Conservation (phyloP, 495 filamentous ascomycete species). For the Aspergillus ostianus region DNA sequence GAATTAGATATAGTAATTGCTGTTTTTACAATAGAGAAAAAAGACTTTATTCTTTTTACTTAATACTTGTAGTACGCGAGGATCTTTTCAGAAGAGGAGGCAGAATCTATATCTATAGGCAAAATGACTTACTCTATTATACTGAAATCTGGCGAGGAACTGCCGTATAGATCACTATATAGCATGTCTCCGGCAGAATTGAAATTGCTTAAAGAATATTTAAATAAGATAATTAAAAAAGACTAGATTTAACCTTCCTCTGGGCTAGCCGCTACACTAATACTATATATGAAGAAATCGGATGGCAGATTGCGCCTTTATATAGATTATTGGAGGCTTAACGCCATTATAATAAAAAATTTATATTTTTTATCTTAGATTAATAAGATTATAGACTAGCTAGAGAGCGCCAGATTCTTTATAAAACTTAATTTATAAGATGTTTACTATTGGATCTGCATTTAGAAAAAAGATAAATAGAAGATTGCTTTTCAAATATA, state of each 20-base stretch:
- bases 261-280: conserved; percentile 12
- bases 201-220: not conserved
- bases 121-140: no score
- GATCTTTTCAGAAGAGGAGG: no score
- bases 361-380: not conserved
- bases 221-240: conserved; percentile 17
- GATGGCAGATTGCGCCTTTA: not conserved
- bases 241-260: conserved; percentile 14
- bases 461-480: conserved; percentile 1
- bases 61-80: no score
- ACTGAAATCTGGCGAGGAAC: no score
- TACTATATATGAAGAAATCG: conserved; percentile 9
- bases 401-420: conserved; percentile 6
- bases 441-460: conserved; percentile 9
- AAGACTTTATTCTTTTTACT: no score
- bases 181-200: not conserved
- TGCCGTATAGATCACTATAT: no score
- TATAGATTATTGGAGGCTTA: conserved; percentile 1
- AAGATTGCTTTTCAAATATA: conserved; percentile 5
- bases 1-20: no score
- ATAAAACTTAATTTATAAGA: conserved; percentile 40
- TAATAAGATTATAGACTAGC: conserved; percentile 8
- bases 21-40: no score
- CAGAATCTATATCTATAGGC: no score
- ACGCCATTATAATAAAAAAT: conserved; percentile 7